Evolutionary conservation across 2,329 filamentous ascomycete genomes (phyloP).

Genomic region (Plectosphaerella plurivora): DNA sequence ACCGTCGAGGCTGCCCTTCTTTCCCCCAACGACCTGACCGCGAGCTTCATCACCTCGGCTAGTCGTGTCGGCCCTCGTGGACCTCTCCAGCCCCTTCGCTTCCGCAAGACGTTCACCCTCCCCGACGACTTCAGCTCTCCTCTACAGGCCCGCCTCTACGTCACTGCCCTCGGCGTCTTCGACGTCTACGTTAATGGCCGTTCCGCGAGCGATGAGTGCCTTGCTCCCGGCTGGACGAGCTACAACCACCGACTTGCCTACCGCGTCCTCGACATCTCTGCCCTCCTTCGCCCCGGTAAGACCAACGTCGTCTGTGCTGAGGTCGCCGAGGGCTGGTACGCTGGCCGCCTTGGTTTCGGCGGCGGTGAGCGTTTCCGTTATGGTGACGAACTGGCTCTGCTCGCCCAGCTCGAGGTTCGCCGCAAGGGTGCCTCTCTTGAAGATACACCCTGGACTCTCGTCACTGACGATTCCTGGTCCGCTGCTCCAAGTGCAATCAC

Average conservation of each 20-base stretch:
- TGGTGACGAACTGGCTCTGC: conserved; percentile 23
- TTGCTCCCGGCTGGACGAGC: conserved; percentile 39
- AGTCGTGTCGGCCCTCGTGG: not conserved
- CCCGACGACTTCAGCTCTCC: not conserved
- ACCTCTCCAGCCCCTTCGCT: conserved; percentile 6
- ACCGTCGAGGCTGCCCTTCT: conserved; percentile 6
- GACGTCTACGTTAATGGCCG: conserved; percentile 31
- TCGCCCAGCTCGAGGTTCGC: conserved; percentile 21
- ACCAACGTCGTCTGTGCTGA: conserved; percentile 38
- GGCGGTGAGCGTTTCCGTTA: conserved; percentile 21
- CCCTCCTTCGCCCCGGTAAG: conserved; percentile 21
- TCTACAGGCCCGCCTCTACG: conserved; percentile 23
- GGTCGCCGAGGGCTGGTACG: conserved; percentile 49
- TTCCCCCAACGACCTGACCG: conserved; percentile 2
- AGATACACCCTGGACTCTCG: conserved; percentile 13
- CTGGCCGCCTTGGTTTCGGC: conserved; percentile 30
- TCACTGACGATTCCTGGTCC: conserved; percentile 24
- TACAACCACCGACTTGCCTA: conserved; percentile 39
- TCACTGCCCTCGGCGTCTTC: conserved; percentile 31
- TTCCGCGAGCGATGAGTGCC: conserved; percentile 19
- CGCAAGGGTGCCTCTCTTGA: conserved; percentile 5
- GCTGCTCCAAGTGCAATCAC: conserved; percentile 12
- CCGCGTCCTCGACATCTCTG: conserved; percentile 35
- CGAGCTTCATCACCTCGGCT: conserved; percentile 4
- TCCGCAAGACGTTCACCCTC: conserved; percentile 4